Base-by-base conservation (phyloP, 23 red algal species). In the Gracilaria domingensis region DNA sequence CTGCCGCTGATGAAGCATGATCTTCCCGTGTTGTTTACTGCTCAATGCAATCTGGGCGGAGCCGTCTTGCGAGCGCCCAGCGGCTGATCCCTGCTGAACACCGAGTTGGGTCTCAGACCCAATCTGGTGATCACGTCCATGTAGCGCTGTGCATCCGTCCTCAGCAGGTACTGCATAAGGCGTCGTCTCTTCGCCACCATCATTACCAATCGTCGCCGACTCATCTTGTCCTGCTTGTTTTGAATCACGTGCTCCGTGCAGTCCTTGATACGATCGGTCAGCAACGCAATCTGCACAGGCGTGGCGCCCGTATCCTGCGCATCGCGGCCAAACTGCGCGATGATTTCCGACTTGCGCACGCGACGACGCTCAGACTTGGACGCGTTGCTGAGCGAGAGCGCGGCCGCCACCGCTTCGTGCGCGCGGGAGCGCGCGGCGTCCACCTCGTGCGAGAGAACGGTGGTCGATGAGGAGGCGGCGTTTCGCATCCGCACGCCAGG, bases 171-270 rank as follows among this genome's bases (percentile, higher is more conserved):
- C 30, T 88, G 45, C 85, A 88, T 88, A 28, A 88, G 26, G 2
- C 66, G 67, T 4, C 85, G 85, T 8, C 85, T 66, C 56, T 77
- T 88, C 3, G 67, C 85, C 0, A 88, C 85, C 62, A 92, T 39
- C 50, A 82, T 82, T 2, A 83, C 32, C 75, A 92, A 32, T 4
- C 65, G 80, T 32, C 89, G 77, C 8, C 62, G 58, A 17, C 62
- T 74, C 89, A 54, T 77, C 64, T 73, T 72, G 39, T 92, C 89
- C 45, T 92, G 77, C 2, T 28, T 21, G 64, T 92, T 78, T 12
- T 23, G 23, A 11, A 39, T 24, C 78, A 92, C 54, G 55, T 92
- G 89, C 61, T 25, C 11, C 23, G 89, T 92, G 12, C 83, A 57
- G 44, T 84, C 50, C 20, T 45, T 24, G 62, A 92, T 92, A 14